Evolutionary conservation across 2,329 filamentous ascomycete genomes (phyloP).

Genomic region (Colletotrichum scovillei): DNA sequence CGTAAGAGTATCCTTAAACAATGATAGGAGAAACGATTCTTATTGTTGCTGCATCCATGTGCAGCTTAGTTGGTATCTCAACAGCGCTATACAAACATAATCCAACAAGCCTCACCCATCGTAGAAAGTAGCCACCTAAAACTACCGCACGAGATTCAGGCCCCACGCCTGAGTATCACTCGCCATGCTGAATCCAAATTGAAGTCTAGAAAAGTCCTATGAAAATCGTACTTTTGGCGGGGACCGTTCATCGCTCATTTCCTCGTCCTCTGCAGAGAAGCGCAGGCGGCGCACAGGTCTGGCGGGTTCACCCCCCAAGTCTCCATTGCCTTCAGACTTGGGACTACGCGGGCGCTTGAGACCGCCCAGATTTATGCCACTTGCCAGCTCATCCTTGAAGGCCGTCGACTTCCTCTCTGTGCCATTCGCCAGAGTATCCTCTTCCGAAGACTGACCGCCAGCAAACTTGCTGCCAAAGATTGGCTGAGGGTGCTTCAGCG

Average conservation of each 20-base stretch:
- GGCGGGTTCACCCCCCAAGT: conserved; percentile 35
- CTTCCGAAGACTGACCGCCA: conserved; percentile 54
- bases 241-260: background rate
- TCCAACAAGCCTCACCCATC: background rate
- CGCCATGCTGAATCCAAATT: background rate
- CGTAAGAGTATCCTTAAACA: background rate
- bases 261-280: conserved; percentile 37
- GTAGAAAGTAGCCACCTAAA: background rate
- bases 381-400: background rate
- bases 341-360: conserved; percentile 40
- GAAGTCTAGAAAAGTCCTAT: background rate
- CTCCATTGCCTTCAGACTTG: conserved; percentile 14
- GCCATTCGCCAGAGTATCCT: conserved; percentile 53
- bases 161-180: background rate
- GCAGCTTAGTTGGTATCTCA: background rate
- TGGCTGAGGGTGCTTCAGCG: conserved; percentile 56
- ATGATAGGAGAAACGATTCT: background rate
- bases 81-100: too few relatives aligned
- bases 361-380: conserved; percentile 16
- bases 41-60: background rate
- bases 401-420: background rate
- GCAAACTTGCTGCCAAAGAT: conserved; percentile 65
- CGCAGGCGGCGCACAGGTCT: conserved; percentile 47
- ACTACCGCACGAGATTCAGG: background rate
- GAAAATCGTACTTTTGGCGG: background rate